Conservation (phyloP, 2,329 filamentous ascomycete species). For the Aspergillus persii region DNA sequence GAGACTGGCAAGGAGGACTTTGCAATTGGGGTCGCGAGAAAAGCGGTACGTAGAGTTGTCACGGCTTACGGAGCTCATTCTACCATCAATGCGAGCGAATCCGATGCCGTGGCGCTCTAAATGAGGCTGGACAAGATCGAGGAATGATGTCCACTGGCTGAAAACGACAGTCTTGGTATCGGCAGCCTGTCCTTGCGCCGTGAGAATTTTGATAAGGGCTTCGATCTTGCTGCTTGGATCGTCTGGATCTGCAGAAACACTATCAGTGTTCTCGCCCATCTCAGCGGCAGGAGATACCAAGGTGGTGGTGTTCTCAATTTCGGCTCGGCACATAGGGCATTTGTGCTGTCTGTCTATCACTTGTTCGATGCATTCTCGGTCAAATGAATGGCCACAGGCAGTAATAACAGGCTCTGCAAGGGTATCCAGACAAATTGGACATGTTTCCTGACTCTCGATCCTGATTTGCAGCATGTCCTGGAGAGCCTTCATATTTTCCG, state of each 20-base stretch:
- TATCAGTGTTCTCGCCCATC: conserved; percentile 47
- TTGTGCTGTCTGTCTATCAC: conserved; percentile 73
- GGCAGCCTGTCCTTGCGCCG: conserved; percentile 62
- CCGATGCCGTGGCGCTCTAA: conserved; percentile 60
- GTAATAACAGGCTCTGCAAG: conserved; percentile 76
- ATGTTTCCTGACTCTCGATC: conserved; percentile 79
- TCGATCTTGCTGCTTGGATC: conserved; percentile 80
- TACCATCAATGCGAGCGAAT: conserved; percentile 75
- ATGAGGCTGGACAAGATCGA: conserved; percentile 72
- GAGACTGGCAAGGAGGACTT: conserved; percentile 77
- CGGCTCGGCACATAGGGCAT: conserved; percentile 79
- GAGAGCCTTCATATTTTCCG: conserved; percentile 68
- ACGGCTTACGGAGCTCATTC: conserved; percentile 68
- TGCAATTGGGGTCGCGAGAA: conserved; percentile 64
- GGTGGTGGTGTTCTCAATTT: conserved; percentile 58
- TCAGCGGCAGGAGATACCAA: conserved; percentile 67
- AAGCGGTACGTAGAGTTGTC: conserved; percentile 69
- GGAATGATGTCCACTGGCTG: conserved; percentile 75
- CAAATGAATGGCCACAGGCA: conserved; percentile 79
- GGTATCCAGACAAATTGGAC: conserved; percentile 74
- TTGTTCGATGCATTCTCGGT: conserved; percentile 68
- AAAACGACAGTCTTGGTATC: conserved; percentile 78
- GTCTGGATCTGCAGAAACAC: conserved; percentile 58
- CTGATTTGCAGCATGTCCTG: conserved; percentile 73
- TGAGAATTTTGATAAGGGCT: conserved; percentile 71